Base-by-base conservation (phyloP, 305 asterid genomes). In the Withania somnifera region DNA sequence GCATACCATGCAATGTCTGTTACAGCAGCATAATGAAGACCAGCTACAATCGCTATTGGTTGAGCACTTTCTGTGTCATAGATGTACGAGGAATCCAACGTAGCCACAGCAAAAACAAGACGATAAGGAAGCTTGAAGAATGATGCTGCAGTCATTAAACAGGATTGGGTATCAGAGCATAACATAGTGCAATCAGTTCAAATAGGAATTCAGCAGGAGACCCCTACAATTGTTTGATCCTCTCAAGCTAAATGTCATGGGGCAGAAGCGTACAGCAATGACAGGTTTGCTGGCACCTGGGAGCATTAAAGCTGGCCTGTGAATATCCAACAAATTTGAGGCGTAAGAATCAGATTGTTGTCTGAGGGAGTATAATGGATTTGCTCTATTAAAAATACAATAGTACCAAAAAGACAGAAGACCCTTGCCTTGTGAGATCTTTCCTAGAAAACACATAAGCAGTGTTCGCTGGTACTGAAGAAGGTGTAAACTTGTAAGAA, bases 201-300 rank as follows among this genome's bases (percentile, higher is more conserved):
- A 66, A 77, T 64, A 57, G 42, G 20, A 51, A 53, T 4, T 11
- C 77, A 9, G 42, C 0, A 47, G 64, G 4, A 28, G 67, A 38
- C 81, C 79, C 79, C 53, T 94, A 94, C 98, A 85, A 86, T 94
- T 73, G 61, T 83, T 91, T 67, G 94, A 83, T 85, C 97, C 97
- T 79, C 89, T 89, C 88, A 91, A 85, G 80, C 85, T 83, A 87
- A 90, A 94, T 81, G 86, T 86, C 78, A 86, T 11, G 53, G 98
- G 97, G 90, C 99, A 94, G 89, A 96, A 94, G 67, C 99, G 96
- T 85, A 93, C 92, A 19, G 98, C 98, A 57, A 96, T 94, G 82
- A 93, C 92, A 58, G 99, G 97, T 88, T 90, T 96, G 91, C 94
- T 94, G 34, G 99, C 97, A 84, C 98, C 95, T 45, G 99, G 98